Evolutionary conservation across 2,329 filamentous ascomycete species (phyloP), one percentile per base, ranked within the genome.

Genomic region (Aureobasidium sp.): DNA sequence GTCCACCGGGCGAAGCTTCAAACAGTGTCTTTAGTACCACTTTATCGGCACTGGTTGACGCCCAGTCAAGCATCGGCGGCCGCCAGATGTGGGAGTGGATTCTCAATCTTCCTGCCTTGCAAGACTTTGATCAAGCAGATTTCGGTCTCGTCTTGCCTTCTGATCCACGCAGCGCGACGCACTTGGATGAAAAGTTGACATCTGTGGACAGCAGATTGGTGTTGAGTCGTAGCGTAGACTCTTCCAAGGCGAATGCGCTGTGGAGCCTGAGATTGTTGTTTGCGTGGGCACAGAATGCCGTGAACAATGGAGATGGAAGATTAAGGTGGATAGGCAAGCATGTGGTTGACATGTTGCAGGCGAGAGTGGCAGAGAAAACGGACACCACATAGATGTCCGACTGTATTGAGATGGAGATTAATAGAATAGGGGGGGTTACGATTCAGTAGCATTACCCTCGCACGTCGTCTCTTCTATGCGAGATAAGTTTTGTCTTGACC

Each of bases 171-270:
- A 81, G 77, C 6, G 75, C 73, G 9, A 72, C 72, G 6, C 77
- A 80, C 61, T 73, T 78, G 8, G 82, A 81, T 66, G 77, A 81
- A 9, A 77, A 79, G 33, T 76, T 77, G 4, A 87, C 83, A 5
- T 80, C 82, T 0, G 84, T 95, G 0, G 92, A 96, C 69, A 83
- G 85, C 33, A 79, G 87, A 40, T 74, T 96, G 27, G 82, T 86
- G 61, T 77, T 96, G 63, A 62, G 69, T 60, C 64, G 64, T 63
- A 67, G 61, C 13, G 73, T 68, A 7, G 68, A 69, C 46, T 66
- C 68, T 1, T 79, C 78, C 60, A 75, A 77, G 62, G 75, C 81
- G 50, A 82, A 87, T 69, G 75, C 79, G 43, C 67, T 89, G 51
- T 81, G 82, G 77, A 84, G 86, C 68, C 68, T 89, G 64, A 78